Conservation (phyloP, 257 asterid genomes). For the Petunia secreta region DNA sequence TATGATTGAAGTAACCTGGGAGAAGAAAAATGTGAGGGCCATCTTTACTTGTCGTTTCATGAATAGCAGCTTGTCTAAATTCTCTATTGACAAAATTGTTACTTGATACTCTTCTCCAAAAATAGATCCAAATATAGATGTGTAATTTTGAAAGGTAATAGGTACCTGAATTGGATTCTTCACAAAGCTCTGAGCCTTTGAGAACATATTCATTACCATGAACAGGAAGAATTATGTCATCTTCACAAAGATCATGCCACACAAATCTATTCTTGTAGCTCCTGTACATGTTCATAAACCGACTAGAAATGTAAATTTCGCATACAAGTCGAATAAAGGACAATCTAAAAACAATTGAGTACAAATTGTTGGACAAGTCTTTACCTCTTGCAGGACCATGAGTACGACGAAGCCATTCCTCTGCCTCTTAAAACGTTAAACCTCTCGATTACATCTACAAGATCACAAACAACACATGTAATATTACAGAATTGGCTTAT, state of each 20-base stretch:
- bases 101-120: background rate
- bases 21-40: conserved; percentile 20
- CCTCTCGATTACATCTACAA: conserved; percentile 84
- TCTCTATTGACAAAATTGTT: background rate
- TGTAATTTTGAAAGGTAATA: background rate
- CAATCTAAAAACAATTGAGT: background rate
- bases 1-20: conserved; percentile 68
- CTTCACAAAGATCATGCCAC: conserved; percentile 92
- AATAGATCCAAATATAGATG: background rate
- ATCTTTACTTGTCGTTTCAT: background rate
- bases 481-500: background rate
- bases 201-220: conserved; percentile 86
- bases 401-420: conserved; percentile 89
- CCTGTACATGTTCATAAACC: conserved; percentile 43
- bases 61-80: background rate
- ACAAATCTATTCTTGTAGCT: conserved; percentile 88
- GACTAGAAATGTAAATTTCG: background rate
- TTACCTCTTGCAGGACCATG: conserved; percentile 99
- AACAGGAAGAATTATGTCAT: conserved; percentile 84
- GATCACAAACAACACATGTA: background rate
- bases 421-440: conserved; percentile 83
- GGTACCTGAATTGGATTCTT: conserved; percentile 55
- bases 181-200: conserved; percentile 92
- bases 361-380: conserved; percentile 5
- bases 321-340: background rate